Evolutionary conservation across 345 rosid species (phyloP).

Genomic region (Eucalyptus curtisii): DNA sequence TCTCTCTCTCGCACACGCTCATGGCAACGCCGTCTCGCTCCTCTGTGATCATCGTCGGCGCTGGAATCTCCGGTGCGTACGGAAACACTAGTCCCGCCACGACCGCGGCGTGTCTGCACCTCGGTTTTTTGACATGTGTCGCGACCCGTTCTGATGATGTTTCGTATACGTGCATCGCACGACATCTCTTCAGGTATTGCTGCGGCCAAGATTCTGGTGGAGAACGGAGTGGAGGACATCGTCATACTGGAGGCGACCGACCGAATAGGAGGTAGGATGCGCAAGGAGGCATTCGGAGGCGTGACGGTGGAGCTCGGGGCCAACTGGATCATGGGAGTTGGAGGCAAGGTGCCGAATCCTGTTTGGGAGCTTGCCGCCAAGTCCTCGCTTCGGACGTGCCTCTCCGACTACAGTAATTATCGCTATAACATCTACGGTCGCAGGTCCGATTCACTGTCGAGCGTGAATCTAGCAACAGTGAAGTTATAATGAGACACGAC

Average conservation of each 20-base stretch:
- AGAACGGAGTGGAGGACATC: constrained; percentile 70
- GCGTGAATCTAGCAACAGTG: neutral
- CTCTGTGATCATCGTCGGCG: constrained; percentile 56
- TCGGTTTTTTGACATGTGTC: neutral
- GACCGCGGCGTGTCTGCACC: neutral
- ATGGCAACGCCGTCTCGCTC: constrained; percentile 12
- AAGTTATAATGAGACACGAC: neutral
- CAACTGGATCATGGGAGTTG: constrained; percentile 96
- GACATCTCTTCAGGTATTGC: constrained; percentile 45
- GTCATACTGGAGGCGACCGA: constrained; percentile 81
- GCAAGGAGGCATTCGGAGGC: constrained; percentile 64
- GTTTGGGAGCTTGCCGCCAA: constrained; percentile 73
- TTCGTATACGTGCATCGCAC: neutral
- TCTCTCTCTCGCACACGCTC: neutral
- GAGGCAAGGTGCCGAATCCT: constrained; percentile 76
- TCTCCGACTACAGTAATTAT: constrained; percentile 90
- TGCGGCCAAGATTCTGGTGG: constrained; percentile 69
- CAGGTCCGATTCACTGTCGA: constrained; percentile 22
- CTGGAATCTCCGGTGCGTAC: constrained; percentile 18
- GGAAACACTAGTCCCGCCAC: neutral
- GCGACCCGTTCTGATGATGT: neutral
- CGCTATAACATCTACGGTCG: constrained; percentile 89
- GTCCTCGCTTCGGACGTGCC: constrained; percentile 61
- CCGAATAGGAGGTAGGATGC: constrained; percentile 84
- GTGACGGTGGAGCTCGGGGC: constrained; percentile 93